Evolutionary conservation across 2,329 filamentous ascomycete genomes (phyloP).

Genomic region (Xylariaceae sp.): DNA sequence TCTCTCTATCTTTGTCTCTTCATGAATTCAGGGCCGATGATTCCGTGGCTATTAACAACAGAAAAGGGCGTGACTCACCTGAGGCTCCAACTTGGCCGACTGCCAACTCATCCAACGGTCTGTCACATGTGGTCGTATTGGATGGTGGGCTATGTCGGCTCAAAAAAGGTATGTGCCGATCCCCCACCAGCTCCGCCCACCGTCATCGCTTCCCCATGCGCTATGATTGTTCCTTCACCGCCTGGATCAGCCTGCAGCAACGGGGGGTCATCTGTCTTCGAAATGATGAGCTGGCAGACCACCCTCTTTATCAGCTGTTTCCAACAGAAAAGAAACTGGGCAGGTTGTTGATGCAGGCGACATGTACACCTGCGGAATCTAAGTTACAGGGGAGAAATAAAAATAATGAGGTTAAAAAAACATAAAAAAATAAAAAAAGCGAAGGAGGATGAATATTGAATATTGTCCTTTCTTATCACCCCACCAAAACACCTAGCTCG

Average conservation of each 20-base stretch:
- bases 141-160: not conserved
- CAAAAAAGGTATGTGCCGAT: not conserved
- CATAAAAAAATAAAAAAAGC: constrained; percentile 7
- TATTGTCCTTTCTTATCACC: constrained; percentile 13
- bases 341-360: constrained; percentile 11
- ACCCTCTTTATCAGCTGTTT: constrained; percentile 23
- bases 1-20: too few species aligned
- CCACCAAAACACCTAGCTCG: not conserved
- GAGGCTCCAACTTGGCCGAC: not conserved
- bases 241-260: constrained; percentile 18
- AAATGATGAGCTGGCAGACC: constrained; percentile 25
- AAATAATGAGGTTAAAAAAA: constrained; percentile 5
- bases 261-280: constrained; percentile 23
- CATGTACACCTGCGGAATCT: too few species aligned
- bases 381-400: too few species aligned
- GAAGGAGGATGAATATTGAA: constrained; percentile 1
- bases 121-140: not conserved
- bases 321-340: constrained; percentile 6
- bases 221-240: constrained; percentile 18
- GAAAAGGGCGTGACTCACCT: not conserved
- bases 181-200: not conserved
- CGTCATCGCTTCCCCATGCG: constrained; percentile 9
- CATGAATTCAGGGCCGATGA: too few species aligned
- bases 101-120: not conserved
- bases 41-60: too few species aligned